A percentile compares a stretch with the other conserved stretches of the same genome.
Evolutionary conservation across 2,329 filamentous ascomycete genomes (phyloP).

Genomic region (Curvularia lunata): DNA sequence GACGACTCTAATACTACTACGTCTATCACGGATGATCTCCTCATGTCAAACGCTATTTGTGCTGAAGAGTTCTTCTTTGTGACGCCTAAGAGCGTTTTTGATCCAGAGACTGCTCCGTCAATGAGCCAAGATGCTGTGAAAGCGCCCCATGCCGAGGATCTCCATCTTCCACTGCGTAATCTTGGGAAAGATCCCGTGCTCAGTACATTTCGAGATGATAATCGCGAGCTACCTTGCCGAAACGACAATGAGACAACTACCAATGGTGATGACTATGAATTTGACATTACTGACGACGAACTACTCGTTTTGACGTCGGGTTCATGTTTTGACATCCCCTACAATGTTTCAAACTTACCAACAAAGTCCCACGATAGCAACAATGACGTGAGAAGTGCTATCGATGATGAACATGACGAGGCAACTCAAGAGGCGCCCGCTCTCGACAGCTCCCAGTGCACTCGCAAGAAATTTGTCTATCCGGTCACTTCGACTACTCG

Average conservation of each 20-base stretch:
- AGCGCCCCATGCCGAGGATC: neutral
- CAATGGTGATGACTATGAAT: constrained; percentile 26
- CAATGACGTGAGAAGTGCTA: neutral
- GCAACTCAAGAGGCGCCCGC: neutral
- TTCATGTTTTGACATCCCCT: neutral
- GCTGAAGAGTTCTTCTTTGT: neutral
- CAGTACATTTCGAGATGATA: neutral
- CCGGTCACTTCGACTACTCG: constrained; percentile 32
- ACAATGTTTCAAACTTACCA: constrained; percentile 7
- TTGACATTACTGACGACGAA: constrained; percentile 36
- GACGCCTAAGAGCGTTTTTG: neutral
- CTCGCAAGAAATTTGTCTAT: constrained; percentile 27
- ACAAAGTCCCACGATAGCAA: neutral
- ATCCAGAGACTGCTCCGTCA: neutral
- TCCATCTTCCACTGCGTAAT: neutral
- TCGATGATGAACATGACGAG: neutral
- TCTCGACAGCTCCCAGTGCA: constrained; percentile 2
- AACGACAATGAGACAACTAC: neutral
- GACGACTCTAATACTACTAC: neutral
- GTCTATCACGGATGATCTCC: neutral
- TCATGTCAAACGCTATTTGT: neutral
- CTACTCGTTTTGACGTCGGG: constrained; percentile 25
- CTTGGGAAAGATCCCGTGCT: neutral
- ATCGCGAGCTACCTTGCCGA: neutral
- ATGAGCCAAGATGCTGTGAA: constrained; percentile 4